Evolutionary conservation across 2,329 filamentous ascomycete species (phyloP).

Genomic region (Aspergillus sergii): DNA sequence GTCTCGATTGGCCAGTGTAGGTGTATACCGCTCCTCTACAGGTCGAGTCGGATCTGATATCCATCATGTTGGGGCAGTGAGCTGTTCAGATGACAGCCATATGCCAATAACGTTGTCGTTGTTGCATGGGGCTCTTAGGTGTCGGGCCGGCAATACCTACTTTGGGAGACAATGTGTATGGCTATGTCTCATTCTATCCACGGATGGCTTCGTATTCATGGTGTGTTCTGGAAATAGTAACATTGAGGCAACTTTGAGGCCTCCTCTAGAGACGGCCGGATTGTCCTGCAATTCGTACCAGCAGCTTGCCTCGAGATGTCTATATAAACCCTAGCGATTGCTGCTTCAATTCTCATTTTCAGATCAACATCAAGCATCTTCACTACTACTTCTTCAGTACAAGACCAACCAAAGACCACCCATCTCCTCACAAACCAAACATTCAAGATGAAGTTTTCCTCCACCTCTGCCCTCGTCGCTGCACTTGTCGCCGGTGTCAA

Average conservation of each 20-base stretch:
- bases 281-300: neutral
- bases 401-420: neutral
- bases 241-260: neutral
- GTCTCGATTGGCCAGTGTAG: neutral
- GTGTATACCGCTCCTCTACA: neutral
- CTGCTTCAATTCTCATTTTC: no score
- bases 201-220: neutral
- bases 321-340: neutral
- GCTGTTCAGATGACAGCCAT: neutral
- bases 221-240: neutral
- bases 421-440: neutral
- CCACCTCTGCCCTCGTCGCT: neutral
- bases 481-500: neutral
- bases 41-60: neutral
- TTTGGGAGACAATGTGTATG: neutral
- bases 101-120: neutral
- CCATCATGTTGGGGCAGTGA: neutral
- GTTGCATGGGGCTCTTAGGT: neutral
- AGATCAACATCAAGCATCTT: neutral
- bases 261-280: neutral
- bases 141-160: neutral
- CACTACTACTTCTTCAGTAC: neutral
- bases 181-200: constrained; percentile 3
- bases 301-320: neutral
- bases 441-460: neutral